Evolutionary conservation across 345 rosid genomes (phyloP), one percentile per base, ranked within the genome.

Genomic region (Chamaenerion angustifolium): DNA sequence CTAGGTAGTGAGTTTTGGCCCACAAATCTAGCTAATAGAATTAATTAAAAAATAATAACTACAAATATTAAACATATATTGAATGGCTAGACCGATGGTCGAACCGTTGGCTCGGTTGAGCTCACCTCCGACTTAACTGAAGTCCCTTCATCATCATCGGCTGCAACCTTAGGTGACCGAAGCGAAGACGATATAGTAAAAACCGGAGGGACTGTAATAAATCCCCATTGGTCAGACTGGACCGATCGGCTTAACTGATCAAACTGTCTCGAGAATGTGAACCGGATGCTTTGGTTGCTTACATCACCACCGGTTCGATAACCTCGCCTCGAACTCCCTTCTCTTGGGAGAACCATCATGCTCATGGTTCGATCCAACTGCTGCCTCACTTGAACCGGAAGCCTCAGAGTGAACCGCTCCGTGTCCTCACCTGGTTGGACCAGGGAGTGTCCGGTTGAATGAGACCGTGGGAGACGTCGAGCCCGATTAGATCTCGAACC

Each of bases 381-480:
- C 61, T 84, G 80, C 62, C 96, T 66, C 11, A 92, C 76, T 14
- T 82, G 94, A 17, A 19, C 83, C 19, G 96, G 95, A 46, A 92
- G 40, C 40, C 73, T 63, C 16, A 92, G 49, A 7, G 95, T 92
- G 76, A 84, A 92, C 60, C 96, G 76, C 46, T 92, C 98, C 0
- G 77, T 78, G 56, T 78, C 74, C 47, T 84, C 94, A 3, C 98
- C 96, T 1, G 93, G 94, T 13, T 78, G 83, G 15, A 92, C 64
- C 60, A 82, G 50, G 8, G 95, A 87, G 54, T 92, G 98, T 0
- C 98, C 98, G 14, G 96, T 92, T 4, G 98, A 76, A 52, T 92
- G 96, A 1, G 99, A 92, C 19, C 94, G 74, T 6, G 76, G 60
- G 64, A 60, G 52, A 40, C 65, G 70, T 12, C 64, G 71, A 51